Evolutionary conservation across 345 rosid genomes (phyloP), one percentile per base, ranked within the genome.

Genomic region (Boechera retrofracta): DNA sequence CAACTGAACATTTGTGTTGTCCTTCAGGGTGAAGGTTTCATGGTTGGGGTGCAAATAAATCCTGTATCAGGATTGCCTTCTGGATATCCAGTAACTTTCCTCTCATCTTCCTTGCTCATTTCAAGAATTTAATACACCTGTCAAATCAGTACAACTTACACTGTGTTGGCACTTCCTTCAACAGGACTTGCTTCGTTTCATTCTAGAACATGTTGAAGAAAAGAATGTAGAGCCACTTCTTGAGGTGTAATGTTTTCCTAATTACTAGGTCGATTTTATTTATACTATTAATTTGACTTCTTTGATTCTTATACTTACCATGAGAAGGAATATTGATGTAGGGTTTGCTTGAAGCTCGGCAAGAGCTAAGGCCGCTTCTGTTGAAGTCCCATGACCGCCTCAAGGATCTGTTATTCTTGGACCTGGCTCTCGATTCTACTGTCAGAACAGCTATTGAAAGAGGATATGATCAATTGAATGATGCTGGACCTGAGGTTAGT

Each of bases 271-370:
- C 38, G 29, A 36, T 36, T 68, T 61, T 29, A 21, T 62, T 47
- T 53, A 15, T 18, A 70, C 60, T 55, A 7, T 38, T 45, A 53
- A 13, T 61, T 3, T 63, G 49, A 69, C 55, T 60, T 54, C 13
- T 21, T 59, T 53, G 54, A n/a, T 63, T 53, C 44, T 13, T 79
- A 26, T 53, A 55, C 21, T 61, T 68, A 67, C 18, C 69, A 53
- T 35, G 59, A 35, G 60, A 33, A n/a, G 45, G 58, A 45, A 59
- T 45, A 54, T 71, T 77, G 68, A 78, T 71, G 48, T 81, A 95
- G 99, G 97, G 94, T 81, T 82, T 92, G 84, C 90, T 95, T 41
- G 99, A 95, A 90, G 94, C 97, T 51, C 98, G 99, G 56, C 94
- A 95, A 82, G 99, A 92, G 87, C 86, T 92, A 58, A 82, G 96